phyloP scores from a whole-genome alignment of 1,139 yeast species.

The Blastobotrys buckinghamii region DNA sequence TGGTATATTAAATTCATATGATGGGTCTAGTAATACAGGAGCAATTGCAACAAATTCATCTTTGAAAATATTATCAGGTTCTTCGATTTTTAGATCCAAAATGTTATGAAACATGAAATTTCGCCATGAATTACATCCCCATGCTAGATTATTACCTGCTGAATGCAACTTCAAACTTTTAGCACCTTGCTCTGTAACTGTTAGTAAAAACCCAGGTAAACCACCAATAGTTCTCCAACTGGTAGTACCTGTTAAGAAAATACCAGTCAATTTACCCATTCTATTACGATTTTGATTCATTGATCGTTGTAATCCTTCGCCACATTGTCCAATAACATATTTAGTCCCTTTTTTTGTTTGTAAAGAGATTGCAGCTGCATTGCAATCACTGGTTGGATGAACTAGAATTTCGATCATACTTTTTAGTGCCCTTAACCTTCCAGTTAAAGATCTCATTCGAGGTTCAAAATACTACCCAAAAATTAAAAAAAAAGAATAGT shows the following conservation, averaged over 20 bases:
- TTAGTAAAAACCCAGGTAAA: constrained; percentile 78
- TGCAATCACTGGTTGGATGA: constrained; percentile 56
- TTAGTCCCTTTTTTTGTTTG: constrained; percentile 47
- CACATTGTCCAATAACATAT: constrained; percentile 70
- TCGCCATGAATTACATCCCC: constrained; percentile 77
- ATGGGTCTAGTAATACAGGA: constrained; percentile 32
- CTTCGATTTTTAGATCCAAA: constrained; percentile 44
- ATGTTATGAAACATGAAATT: constrained; percentile 84
- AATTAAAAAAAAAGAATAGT: background rate
- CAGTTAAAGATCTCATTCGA: no score
- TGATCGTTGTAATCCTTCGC: constrained; percentile 83
- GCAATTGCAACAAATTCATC: constrained; percentile 50
- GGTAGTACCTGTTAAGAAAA: constrained; percentile 70
- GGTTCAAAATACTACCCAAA: no score
- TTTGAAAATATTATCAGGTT: constrained; percentile 37
- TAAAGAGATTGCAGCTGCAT: constrained; percentile 54
- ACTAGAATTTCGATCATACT: constrained; percentile 24
- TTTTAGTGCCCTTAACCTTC: constrained; percentile 12
- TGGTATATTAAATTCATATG: background rate
- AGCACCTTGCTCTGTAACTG: constrained; percentile 77
- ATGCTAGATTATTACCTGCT: constrained; percentile 34
- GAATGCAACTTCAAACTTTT: constrained; percentile 43
- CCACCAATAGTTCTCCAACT: constrained; percentile 81
- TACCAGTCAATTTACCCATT: constrained; percentile 45
- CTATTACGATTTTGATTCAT: constrained; percentile 38